A percentile compares a stretch with the other conserved stretches of the same genome.
These are phyloP conservation scores for Nemania sp. DNA, from an alignment of 2,329 filamentous ascomycete species.

Conservation along the genomic window DNA sequence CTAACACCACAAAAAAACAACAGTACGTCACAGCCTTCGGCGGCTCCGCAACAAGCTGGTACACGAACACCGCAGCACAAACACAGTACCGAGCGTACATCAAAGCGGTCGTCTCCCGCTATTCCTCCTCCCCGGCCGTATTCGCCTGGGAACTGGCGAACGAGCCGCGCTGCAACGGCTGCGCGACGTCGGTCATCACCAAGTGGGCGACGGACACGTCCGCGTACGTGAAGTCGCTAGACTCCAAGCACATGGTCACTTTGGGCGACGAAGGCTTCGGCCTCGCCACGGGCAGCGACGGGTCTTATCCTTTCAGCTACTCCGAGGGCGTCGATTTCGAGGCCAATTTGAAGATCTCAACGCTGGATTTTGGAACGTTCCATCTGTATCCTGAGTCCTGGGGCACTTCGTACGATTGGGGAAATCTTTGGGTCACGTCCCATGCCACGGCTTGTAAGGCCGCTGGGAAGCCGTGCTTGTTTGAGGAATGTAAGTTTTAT, in stretches of 20 bases:
- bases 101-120: slow-evolving; percentile 52
- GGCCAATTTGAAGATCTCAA: slow-evolving; percentile 36
- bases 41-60: slow-evolving; percentile 57
- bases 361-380: slow-evolving; percentile 41
- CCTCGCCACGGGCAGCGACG: slow-evolving; percentile 43
- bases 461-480: slow-evolving; percentile 45
- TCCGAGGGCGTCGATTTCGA: slow-evolving; percentile 57
- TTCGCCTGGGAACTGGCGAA: slow-evolving; percentile 60
- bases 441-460: slow-evolving; percentile 45
- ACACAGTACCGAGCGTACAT: slow-evolving; percentile 58
- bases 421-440: slow-evolving; percentile 42
- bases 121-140: slow-evolving; percentile 50
- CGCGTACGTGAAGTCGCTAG: slow-evolving; percentile 66
- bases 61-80: slow-evolving; percentile 56
- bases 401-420: slow-evolving; percentile 42
- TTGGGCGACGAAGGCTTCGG: slow-evolving; percentile 61
- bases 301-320: slow-evolving; percentile 57
- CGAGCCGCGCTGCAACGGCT: slow-evolving; percentile 62
- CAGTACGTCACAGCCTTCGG: slow-evolving; percentile 62
- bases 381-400: slow-evolving; percentile 45
- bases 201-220: slow-evolving; percentile 62
- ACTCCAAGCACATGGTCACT: slow-evolving; percentile 64
- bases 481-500: slow-evolving; percentile 50
- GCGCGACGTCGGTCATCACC: slow-evolving; percentile 56
- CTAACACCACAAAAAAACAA: slow-evolving; percentile 11